A percentile compares a stretch with the other conserved stretches of the same genome.
Conservation (phyloP, 306 rosid species). For the Delonix regia region DNA sequence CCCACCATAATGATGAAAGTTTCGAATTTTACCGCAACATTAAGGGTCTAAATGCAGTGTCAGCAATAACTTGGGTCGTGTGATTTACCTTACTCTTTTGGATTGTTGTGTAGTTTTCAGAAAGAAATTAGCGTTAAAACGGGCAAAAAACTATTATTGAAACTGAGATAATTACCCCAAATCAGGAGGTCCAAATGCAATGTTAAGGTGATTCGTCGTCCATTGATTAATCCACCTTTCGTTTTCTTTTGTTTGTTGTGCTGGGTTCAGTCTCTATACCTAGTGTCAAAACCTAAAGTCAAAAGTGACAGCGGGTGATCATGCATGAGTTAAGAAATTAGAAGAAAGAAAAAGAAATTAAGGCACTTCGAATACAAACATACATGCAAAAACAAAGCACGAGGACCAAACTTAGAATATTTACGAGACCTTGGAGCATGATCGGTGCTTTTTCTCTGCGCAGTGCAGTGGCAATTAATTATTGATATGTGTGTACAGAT, state of each 20-base stretch:
- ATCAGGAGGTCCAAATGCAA: constrained; percentile 35
- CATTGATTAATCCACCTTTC: constrained; percentile 11
- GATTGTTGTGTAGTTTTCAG: not conserved
- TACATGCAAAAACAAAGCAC: not conserved
- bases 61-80: not conserved
- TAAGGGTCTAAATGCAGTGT: constrained; percentile 28
- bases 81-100: constrained; percentile 23
- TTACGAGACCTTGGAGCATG: not conserved
- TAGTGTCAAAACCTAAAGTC: constrained; percentile 33
- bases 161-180: constrained; percentile 25
- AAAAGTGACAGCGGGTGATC: constrained; percentile 40
- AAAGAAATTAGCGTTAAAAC: constrained; percentile 8
- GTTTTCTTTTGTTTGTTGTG: constrained; percentile 35
- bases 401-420: not conserved
- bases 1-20: constrained; percentile 6
- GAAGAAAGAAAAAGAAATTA: not conserved
- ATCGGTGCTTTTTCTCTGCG: not conserved
- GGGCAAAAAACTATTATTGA: constrained; percentile 34
- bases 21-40: not conserved
- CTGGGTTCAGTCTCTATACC: constrained; percentile 19
- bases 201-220: constrained; percentile 20
- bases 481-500: constrained; percentile 17
- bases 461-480: constrained; percentile 13
- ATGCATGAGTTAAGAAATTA: constrained; percentile 3
- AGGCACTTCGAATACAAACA: not conserved